Base-by-base conservation (phyloP, 2,329 filamentous ascomycete species). In the Ophiostoma angusticollis region DNA sequence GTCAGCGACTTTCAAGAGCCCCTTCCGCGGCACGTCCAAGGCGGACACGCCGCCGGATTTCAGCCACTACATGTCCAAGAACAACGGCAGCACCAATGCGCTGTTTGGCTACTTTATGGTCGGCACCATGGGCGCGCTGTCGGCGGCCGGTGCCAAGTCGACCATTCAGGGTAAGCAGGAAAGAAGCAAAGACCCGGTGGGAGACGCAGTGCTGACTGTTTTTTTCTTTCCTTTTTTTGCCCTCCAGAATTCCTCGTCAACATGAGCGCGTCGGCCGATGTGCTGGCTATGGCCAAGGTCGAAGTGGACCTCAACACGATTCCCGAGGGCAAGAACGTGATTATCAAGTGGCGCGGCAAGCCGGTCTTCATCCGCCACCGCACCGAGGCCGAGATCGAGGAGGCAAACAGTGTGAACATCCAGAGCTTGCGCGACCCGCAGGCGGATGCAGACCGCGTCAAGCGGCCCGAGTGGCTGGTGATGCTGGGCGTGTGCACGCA, bases 281-380 rank as follows among this genome's bases (percentile, higher is more conserved):
- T 98, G 58, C 68, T 98, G 67, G 91, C 93, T 60, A 93, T 95
- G 79, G 91, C 91, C 64, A 98, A 98, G 80, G 91, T 98, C 54
- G 91, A 98, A 72, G 82, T 98, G 54, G 85, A 94, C 64, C 81
- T 98, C 51, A 72, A 71, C 55, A 64, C 84, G 49, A 96, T 98
- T 56, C 91, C 91, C 47, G 89, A 96, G 73, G 91, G 91, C 75
- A 98, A 96, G 83, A 98, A 98, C 71, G 91, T 98, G 62, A 93
- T 98, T 64, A 93, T 98, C 74, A 98, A 98, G 73, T 98, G 91
- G 91, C 84, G 91, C 73, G 91, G 91, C 63, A 98, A 98, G 83
- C 91, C 91, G 63, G 86, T 98, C 63, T 98, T 98, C 74, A 86
- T 98, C 77, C 87, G 91, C 64, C 91, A 98, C 80, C 85, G 91